phyloP scores from a whole-genome alignment of 257 asterid genomes.

The Thymus mandschuricus region DNA sequence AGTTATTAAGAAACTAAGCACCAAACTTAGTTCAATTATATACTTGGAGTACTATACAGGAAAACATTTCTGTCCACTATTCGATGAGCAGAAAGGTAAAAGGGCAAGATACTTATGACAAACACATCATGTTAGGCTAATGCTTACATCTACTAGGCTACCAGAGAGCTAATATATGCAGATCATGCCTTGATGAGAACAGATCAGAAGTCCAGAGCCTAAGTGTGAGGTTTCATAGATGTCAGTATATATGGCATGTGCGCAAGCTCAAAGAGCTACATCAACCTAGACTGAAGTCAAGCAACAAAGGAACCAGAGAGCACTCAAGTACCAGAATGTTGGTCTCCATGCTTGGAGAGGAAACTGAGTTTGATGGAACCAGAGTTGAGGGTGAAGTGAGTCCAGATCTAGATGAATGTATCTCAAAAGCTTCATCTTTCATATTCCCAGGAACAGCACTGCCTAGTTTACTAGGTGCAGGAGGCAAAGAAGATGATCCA shows the following conservation, averaged over 20 bases:
- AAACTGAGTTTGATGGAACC: slow-evolving; percentile 41
- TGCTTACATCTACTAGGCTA: slow-evolving; percentile 15
- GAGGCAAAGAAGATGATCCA: slow-evolving; percentile 58
- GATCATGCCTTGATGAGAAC: slow-evolving; percentile 23
- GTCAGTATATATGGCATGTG: slow-evolving; percentile 1
- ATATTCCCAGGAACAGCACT: slow-evolving; percentile 51
- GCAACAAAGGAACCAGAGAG: slow-evolving; percentile 26
- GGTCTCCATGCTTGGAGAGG: slow-evolving; percentile 52
- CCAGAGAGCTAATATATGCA: slow-evolving; percentile 19
- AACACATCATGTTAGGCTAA: not conserved
- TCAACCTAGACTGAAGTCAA: slow-evolving; percentile 22
- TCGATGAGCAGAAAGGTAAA: slow-evolving; percentile 4
- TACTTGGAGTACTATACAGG: not conserved
- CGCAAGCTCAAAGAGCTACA: slow-evolving; percentile 8
- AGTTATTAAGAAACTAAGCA: slow-evolving; percentile 4
- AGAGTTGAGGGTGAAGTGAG: slow-evolving; percentile 47
- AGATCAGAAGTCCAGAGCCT: slow-evolving; percentile 3
- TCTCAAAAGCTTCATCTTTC: slow-evolving; percentile 70
- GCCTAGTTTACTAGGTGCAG: slow-evolving; percentile 55
- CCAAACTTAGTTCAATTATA: slow-evolving; percentile 10
- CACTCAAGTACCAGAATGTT: slow-evolving; percentile 44
- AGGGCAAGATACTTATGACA: slow-evolving; percentile 2
- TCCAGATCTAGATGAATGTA: slow-evolving; percentile 65
- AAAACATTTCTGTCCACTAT: slow-evolving; percentile 13
- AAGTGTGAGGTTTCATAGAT: slow-evolving; percentile 17